A percentile compares a stretch with the other conserved stretches of the same genome.
Conservation (phyloP, 768 basidiomycete genomes). For the Lactarius quietus region DNA sequence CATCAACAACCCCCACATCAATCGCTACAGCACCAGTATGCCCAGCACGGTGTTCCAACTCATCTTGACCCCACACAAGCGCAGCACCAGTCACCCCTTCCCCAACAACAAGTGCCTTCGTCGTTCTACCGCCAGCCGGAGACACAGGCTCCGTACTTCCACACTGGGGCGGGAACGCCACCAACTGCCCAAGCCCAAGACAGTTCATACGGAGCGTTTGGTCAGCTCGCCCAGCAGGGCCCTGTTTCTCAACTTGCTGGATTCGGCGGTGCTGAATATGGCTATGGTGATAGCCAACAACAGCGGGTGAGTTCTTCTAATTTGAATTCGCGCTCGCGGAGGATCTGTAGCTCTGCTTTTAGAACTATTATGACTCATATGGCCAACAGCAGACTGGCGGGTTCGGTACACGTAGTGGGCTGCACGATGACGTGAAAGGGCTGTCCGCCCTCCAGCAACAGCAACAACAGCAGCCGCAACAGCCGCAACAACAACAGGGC, state of each 20-base stretch:
- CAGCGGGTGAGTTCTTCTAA: conserved; percentile 48
- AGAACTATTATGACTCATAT: conserved; percentile 77
- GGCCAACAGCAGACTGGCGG: conserved; percentile 51
- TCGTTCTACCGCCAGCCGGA: conserved; percentile 71
- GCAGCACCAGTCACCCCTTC: conserved; percentile 38
- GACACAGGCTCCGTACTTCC: conserved; percentile 58
- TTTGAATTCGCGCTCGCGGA: conserved; percentile 10
- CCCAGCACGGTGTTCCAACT: conserved; percentile 61
- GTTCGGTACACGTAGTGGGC: conserved; percentile 62
- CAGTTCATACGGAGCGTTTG: conserved; percentile 61
- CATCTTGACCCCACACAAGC: conserved; percentile 60
- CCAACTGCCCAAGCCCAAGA: conserved; percentile 62
- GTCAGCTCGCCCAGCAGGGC: conserved; percentile 53
- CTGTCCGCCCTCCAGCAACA: conserved; percentile 58
- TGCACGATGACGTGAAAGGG: conserved; percentile 77
- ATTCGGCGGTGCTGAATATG: conserved; percentile 65
- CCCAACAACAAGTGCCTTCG: conserved; percentile 41
- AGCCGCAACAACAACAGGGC: conserved; percentile 47
- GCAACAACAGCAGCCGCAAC: conserved; percentile 42
- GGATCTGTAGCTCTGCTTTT: conserved; percentile 27
- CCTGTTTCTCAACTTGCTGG: conserved; percentile 47
- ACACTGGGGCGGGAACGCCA: conserved; percentile 59
- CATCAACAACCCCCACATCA: conserved; percentile 42
- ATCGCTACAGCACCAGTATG: conserved; percentile 46
- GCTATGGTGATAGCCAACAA: conserved; percentile 59